Percentiles rank a stretch among this genome's conserved stretches.
Evolutionary conservation across 805 yeast species (phyloP).

Genomic region (Wickerhamiella azymoides): DNA sequence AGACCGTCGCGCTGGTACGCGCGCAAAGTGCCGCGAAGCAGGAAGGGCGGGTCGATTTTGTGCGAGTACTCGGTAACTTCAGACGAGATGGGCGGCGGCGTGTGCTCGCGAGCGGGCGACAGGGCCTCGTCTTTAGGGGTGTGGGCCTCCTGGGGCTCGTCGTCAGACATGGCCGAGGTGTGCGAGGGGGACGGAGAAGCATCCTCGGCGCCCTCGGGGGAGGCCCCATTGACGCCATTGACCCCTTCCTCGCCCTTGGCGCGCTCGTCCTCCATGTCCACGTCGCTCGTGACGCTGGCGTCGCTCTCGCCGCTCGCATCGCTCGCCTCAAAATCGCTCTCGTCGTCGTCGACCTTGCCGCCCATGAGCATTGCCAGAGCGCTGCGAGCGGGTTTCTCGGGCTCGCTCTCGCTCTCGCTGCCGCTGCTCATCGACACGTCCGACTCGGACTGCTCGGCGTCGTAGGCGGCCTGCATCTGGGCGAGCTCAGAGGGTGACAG

Average conservation of each 20-base stretch:
- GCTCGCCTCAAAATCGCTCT: background rate
- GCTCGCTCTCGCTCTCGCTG: slow-evolving; percentile 12
- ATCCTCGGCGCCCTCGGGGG: slow-evolving; percentile 19
- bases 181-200: too few relatives aligned
- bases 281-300: slow-evolving; percentile 7
- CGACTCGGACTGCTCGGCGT: background rate
- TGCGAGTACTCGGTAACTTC: slow-evolving; percentile 3
- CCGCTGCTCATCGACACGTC: slow-evolving; percentile 3
- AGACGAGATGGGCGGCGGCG: too few relatives aligned
- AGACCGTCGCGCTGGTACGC: slow-evolving; percentile 91
- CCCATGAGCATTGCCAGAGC: slow-evolving; percentile 4
- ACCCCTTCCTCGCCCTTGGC: slow-evolving; percentile 19
- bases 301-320: slow-evolving; percentile 4
- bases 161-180: slow-evolving; percentile 13
- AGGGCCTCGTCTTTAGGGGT: too few relatives aligned
- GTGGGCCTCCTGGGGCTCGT: too few relatives aligned
- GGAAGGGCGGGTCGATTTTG: slow-evolving; percentile 49
- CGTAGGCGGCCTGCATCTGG: slow-evolving; percentile 4
- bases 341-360: slow-evolving; percentile 4
- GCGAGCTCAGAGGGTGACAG: background rate
- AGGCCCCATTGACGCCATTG: slow-evolving; percentile 29
- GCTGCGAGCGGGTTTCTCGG: background rate
- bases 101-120: background rate
- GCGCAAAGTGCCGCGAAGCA: slow-evolving; percentile 67
- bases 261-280: slow-evolving; percentile 22